Conservation (phyloP, 2,329 filamentous ascomycete species). For the Aspergillus sp. region DNA sequence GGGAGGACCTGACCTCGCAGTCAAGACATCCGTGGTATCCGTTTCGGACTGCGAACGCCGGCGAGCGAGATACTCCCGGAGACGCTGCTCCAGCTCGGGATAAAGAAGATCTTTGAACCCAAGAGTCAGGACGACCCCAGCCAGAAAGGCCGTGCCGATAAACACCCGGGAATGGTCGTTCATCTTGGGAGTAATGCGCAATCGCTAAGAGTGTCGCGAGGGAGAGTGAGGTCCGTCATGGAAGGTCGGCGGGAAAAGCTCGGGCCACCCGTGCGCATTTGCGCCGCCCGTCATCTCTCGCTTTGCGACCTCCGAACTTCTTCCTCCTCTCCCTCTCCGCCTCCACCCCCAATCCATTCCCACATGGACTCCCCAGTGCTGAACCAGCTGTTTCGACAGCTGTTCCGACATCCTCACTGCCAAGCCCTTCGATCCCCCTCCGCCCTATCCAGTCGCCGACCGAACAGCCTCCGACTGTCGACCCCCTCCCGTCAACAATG, state of each 20-base stretch:
- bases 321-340: conserved; percentile 4
- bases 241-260: conserved; percentile 31
- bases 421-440: conserved; percentile 50
- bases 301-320: conserved; percentile 10
- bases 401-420: conserved; percentile 74
- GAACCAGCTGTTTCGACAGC: conserved; percentile 76
- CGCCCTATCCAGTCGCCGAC: conserved; percentile 19
- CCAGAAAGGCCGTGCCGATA: conserved; percentile 69
- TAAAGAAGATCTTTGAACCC: conserved; percentile 78
- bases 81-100: conserved; percentile 68
- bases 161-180: conserved; percentile 48
- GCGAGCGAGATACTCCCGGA: conserved; percentile 44
- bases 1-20: conserved; percentile 34
- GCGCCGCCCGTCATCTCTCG: conserved; percentile 16
- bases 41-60: conserved; percentile 19
- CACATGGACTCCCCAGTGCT: conserved; percentile 80
- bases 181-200: conserved; percentile 23
- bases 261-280: conserved; percentile 30
- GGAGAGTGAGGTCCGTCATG: conserved; percentile 3
- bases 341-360: conserved; percentile 8
- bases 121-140: conserved; percentile 72
- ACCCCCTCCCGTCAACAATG: conserved; percentile 29
- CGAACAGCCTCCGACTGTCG: conserved; percentile 19
- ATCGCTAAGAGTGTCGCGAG: neutral
- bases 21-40: conserved; percentile 13